Evolutionary conservation across 192 early-diverging fungal species (phyloP).

Genomic region (Coemansia sp.): DNA sequence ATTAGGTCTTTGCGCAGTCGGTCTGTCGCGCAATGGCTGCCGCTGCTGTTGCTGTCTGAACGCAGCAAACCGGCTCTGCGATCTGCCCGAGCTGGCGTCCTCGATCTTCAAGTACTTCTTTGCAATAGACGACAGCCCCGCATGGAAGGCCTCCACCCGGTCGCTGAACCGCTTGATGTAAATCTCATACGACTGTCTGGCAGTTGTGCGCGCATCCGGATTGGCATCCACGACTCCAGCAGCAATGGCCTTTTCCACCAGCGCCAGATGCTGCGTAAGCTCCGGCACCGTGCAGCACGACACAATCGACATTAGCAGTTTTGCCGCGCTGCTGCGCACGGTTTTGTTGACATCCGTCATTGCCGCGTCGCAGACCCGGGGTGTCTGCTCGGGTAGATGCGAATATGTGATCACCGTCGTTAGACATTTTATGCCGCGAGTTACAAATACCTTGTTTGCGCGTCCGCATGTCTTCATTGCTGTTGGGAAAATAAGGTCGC

Average conservation of each 20-base stretch:
- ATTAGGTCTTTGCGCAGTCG: constrained; percentile 20
- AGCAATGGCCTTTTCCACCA: constrained; percentile 47
- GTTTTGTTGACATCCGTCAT: constrained; percentile 62
- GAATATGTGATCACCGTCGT: constrained; percentile 64
- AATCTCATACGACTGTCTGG: constrained; percentile 45
- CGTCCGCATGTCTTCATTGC: constrained; percentile 68
- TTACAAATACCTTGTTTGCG: constrained; percentile 76
- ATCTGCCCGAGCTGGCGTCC: constrained; percentile 4
- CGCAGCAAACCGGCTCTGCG: constrained; percentile 26
- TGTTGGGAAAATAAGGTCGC: constrained; percentile 64
- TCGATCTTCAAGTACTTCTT: constrained; percentile 52
- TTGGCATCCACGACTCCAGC: constrained; percentile 47
- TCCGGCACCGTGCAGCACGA: constrained; percentile 54
- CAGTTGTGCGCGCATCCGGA: constrained; percentile 47
- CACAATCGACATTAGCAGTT: constrained; percentile 61
- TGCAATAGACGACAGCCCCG: constrained; percentile 35
- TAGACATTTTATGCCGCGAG: constrained; percentile 62
- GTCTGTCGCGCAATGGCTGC: constrained; percentile 40
- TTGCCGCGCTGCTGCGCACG: constrained; percentile 62
- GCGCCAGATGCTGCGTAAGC: constrained; percentile 35
- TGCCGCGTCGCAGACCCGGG: constrained; percentile 60
- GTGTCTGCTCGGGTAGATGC: constrained; percentile 57
- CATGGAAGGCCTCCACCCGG: constrained; percentile 43
- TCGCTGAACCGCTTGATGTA: constrained; percentile 46
- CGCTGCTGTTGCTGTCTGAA: constrained; percentile 22